phyloP scores from a whole-genome alignment of 371 early-diverging fungal species.

The Apophysomyces trapeziformis region DNA sequence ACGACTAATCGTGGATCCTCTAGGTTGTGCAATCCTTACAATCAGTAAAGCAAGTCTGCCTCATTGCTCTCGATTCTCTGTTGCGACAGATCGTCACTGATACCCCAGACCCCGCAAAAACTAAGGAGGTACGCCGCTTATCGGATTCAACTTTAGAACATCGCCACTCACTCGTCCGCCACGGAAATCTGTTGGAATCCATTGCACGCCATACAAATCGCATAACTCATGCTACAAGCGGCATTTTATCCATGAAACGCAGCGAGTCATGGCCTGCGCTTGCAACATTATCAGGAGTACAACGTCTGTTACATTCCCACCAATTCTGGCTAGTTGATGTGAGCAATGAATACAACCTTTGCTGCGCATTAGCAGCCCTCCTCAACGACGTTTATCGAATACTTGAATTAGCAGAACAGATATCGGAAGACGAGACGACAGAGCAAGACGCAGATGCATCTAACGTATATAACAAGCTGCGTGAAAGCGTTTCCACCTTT shows the following conservation, averaged over 20 bases:
- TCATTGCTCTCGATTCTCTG: slow-evolving; percentile 38
- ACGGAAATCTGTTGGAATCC: slow-evolving; percentile 27
- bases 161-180: neutral
- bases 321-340: slow-evolving; percentile 19
- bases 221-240: slow-evolving; percentile 15
- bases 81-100: slow-evolving; percentile 35
- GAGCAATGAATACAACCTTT: slow-evolving; percentile 44
- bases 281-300: slow-evolving; percentile 35
- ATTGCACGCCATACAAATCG: slow-evolving; percentile 34
- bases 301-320: slow-evolving; percentile 30
- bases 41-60: slow-evolving; percentile 41
- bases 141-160: slow-evolving; percentile 28
- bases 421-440: neutral
- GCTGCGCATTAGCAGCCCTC: slow-evolving; percentile 47
- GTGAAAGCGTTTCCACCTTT: slow-evolving; percentile 31
- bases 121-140: slow-evolving; percentile 22
- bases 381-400: slow-evolving; percentile 45
- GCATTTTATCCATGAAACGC: slow-evolving; percentile 19
- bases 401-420: slow-evolving; percentile 27
- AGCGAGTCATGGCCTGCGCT: slow-evolving; percentile 38
- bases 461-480: slow-evolving; percentile 33
- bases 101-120: slow-evolving; percentile 6
- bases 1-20: neutral
- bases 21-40: slow-evolving; percentile 37
- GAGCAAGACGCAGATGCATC: neutral